Evolutionary conservation across 2,329 filamentous ascomycete species (phyloP).

Genomic region (Colletotrichum scovillei): DNA sequence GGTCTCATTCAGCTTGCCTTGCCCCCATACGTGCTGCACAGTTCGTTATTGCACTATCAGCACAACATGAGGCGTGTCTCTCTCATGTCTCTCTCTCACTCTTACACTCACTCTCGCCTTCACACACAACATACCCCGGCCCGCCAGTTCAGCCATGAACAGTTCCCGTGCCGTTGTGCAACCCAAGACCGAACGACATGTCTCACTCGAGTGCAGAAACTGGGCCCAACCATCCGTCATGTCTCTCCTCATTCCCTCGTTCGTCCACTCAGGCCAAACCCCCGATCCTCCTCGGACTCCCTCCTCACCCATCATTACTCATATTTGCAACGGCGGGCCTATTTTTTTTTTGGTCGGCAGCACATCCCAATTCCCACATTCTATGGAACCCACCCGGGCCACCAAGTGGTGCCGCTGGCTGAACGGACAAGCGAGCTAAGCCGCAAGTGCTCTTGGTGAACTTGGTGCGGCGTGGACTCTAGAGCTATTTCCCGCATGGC

Average conservation of each 20-base stretch:
- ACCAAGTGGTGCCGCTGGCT: slow-evolving; percentile 24
- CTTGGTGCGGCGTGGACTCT: slow-evolving; percentile 25
- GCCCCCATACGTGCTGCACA: neutral
- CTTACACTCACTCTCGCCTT: neutral
- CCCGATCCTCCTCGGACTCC: neutral
- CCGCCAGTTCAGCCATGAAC: slow-evolving; percentile 4
- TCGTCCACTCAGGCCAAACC: neutral
- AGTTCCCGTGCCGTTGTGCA: slow-evolving; percentile 18
- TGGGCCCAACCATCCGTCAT: slow-evolving; percentile 9
- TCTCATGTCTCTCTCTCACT: neutral
- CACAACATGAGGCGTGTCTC: neutral
- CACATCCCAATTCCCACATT: slow-evolving; percentile 30
- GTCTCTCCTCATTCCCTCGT: slow-evolving; percentile 14
- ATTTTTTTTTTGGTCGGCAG: neutral
- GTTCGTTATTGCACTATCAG: neutral
- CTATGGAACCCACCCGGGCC: slow-evolving; percentile 20
- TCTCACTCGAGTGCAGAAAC: slow-evolving; percentile 14
- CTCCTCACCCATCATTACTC: neutral
- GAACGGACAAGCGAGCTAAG: slow-evolving; percentile 19
- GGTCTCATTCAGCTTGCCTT: neutral
- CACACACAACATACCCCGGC: neutral
- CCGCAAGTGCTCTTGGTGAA: slow-evolving; percentile 7
- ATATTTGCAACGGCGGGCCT: neutral
- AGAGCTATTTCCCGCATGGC: slow-evolving; percentile 19
- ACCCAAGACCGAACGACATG: slow-evolving; percentile 13